phyloP scores from a whole-genome alignment of 352 stramenopile species.

The Albugo laibachii region DNA sequence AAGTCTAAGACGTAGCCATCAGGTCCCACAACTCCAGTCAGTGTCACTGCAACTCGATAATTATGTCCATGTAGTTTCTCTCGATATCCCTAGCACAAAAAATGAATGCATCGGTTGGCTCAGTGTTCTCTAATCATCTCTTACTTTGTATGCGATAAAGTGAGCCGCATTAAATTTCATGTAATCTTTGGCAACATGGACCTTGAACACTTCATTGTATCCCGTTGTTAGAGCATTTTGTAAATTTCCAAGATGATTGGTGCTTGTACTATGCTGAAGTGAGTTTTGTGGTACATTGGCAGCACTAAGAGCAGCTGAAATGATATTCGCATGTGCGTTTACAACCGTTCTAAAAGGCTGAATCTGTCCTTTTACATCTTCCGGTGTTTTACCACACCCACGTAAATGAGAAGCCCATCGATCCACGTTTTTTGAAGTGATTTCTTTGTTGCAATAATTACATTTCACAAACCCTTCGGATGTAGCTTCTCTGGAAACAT shows the following conservation, averaged over 20 bases:
- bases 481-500: constrained; percentile 32
- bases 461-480: constrained; percentile 50
- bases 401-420: constrained; percentile 66
- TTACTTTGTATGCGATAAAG: constrained; percentile 79
- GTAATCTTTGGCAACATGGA: constrained; percentile 79
- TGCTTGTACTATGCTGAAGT: background rate
- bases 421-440: constrained; percentile 65
- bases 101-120: background rate
- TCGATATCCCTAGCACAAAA: constrained; percentile 62
- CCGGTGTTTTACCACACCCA: constrained; percentile 49
- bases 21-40: constrained; percentile 59
- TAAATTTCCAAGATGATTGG: background rate
- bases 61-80: constrained; percentile 96
- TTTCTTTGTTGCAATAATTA: constrained; percentile 71
- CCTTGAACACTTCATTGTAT: constrained; percentile 49
- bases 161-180: constrained; percentile 84
- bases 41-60: constrained; percentile 87
- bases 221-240: background rate
- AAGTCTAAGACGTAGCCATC: constrained; percentile 98
- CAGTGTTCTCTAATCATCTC: background rate
- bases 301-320: background rate
- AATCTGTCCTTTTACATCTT: constrained; percentile 62
- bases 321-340: constrained; percentile 2
- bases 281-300: background rate
- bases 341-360: constrained; percentile 20